Evolutionary conservation across 1,284 basidiomycete genomes (phyloP).

Genomic region (Cryptococcus hybrid): DNA sequence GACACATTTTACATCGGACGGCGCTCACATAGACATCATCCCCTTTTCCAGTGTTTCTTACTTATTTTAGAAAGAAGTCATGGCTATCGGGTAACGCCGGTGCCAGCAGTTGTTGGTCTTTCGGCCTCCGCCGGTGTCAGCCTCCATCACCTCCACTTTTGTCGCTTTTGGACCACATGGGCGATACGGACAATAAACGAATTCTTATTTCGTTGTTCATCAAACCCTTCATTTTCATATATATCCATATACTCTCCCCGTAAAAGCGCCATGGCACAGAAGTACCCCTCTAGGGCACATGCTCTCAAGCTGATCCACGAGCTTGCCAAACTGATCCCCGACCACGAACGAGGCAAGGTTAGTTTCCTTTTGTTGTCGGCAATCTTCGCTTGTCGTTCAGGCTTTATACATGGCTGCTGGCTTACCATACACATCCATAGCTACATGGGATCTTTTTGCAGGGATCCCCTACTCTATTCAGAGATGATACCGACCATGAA

Average conservation of each 20-base stretch:
- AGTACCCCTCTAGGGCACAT: slow-evolving; percentile 43
- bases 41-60: too few relatives aligned
- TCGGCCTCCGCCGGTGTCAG: too few relatives aligned
- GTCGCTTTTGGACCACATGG: too few relatives aligned
- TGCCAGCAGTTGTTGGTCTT: too few relatives aligned
- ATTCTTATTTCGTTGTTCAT: too few relatives aligned
- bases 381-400: not conserved
- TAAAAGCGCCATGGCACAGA: slow-evolving; percentile 9
- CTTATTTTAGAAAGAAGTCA: too few relatives aligned
- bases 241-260: not conserved
- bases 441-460: slow-evolving; percentile 48
- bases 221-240: too few relatives aligned
- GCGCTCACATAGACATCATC: too few relatives aligned
- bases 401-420: not conserved
- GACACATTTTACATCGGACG: too few relatives aligned
- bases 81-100: too few relatives aligned
- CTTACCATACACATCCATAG: slow-evolving; percentile 8
- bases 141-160: too few relatives aligned
- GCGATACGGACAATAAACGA: too few relatives aligned
- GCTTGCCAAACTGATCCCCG: slow-evolving; percentile 31
- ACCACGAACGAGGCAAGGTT: slow-evolving; percentile 26
- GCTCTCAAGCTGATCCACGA: slow-evolving; percentile 38
- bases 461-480: slow-evolving; percentile 57
- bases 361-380: slow-evolving; percentile 1
- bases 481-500: slow-evolving; percentile 88